Evolutionary conservation across 2,329 filamentous ascomycete species (phyloP).

Genomic region (Aureobasidium zeae): DNA sequence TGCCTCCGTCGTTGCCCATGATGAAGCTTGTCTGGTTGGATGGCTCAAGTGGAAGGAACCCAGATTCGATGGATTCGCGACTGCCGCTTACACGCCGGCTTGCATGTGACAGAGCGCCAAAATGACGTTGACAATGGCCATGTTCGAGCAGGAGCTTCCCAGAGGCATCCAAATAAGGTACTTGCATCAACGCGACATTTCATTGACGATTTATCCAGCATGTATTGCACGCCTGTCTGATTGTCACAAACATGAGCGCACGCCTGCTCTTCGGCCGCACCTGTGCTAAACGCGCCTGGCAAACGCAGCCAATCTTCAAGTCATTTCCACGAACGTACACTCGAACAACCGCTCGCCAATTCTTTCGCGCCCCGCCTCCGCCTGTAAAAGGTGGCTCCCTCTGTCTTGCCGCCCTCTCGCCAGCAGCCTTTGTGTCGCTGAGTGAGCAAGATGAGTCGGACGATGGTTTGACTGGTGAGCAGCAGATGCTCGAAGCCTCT

Average conservation of each 20-base stretch:
- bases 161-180: too few relatives aligned
- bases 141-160: neutral
- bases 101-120: slow-evolving; percentile 13
- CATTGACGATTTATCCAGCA: too few relatives aligned
- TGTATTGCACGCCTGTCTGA: too few relatives aligned
- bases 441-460: slow-evolving; percentile 40
- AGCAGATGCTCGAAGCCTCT: slow-evolving; percentile 78
- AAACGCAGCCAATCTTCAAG: neutral
- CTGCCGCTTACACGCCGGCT: neutral
- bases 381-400: slow-evolving; percentile 29
- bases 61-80: neutral
- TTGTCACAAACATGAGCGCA: slow-evolving; percentile 1
- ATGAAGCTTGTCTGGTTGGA: neutral
- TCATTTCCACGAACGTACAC: slow-evolving; percentile 4
- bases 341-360: slow-evolving; percentile 10
- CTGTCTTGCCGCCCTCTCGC: slow-evolving; percentile 38
- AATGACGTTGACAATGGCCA: slow-evolving; percentile 8
- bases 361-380: slow-evolving; percentile 23
- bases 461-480: slow-evolving; percentile 60
- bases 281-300: slow-evolving; percentile 11
- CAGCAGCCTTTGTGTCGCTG: slow-evolving; percentile 51
- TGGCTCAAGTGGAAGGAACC: neutral
- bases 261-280: slow-evolving; percentile 8
- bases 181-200: too few relatives aligned
- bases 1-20: slow-evolving; percentile 97